phyloP scores from a whole-genome alignment of 805 yeast genomes.

The Yueomyces sp. region DNA sequence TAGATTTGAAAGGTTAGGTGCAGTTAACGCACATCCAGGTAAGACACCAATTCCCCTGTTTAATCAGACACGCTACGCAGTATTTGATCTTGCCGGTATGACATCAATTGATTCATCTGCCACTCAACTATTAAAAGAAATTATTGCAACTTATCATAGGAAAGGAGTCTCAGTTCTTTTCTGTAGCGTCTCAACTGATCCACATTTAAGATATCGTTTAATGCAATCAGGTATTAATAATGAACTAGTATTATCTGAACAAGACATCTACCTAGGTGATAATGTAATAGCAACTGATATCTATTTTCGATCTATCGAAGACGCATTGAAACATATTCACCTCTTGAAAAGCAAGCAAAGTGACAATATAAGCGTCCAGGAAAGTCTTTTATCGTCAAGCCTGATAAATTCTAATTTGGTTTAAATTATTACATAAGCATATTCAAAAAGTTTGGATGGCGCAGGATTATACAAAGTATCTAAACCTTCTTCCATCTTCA shows the following conservation, averaged over 20 bases:
- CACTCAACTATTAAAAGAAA: constrained; percentile 52
- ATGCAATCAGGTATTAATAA: constrained; percentile 39
- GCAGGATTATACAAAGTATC: not conserved
- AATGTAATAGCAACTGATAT: constrained; percentile 11
- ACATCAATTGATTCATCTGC: constrained; percentile 69
- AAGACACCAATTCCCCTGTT: constrained; percentile 20
- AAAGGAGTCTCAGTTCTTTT: constrained; percentile 46
- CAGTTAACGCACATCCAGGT: constrained; percentile 65
- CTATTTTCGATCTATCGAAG: constrained; percentile 39
- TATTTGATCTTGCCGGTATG: constrained; percentile 77
- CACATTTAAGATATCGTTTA: constrained; percentile 36
- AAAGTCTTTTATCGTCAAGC: constrained; percentile 6
- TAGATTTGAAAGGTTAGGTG: constrained; percentile 66
- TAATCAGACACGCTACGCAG: constrained; percentile 33
- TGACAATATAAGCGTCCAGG: constrained; percentile 3
- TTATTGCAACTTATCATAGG: constrained; percentile 41
- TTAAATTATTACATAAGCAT: not conserved
- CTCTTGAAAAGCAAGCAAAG: constrained; percentile 4
- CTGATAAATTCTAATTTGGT: constrained; percentile 5
- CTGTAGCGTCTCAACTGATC: constrained; percentile 41
- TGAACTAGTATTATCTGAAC: no score
- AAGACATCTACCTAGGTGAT: not conserved
- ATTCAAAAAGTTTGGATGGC: not conserved
- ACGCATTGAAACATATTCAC: constrained; percentile 36
- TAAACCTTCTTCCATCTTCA: not conserved